Evolutionary conservation across 805 yeast genomes (phyloP).

Genomic region (Schizosaccharomyces osmophilus): DNA sequence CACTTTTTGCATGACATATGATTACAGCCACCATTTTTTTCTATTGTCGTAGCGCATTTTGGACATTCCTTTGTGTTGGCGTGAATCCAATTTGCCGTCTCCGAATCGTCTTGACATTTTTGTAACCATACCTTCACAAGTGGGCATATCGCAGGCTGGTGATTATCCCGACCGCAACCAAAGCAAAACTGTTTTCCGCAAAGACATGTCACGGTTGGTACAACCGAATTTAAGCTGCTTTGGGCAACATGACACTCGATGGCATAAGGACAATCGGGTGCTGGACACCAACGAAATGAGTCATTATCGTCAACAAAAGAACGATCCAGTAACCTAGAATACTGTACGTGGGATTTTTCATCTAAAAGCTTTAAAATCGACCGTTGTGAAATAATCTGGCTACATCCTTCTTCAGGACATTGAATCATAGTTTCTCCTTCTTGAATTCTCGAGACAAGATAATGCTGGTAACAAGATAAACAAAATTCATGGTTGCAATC

Average conservation of each 20-base stretch:
- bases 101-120: slow-evolving; percentile 68
- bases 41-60: slow-evolving; percentile 52
- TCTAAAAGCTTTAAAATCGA: neutral
- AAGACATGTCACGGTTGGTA: slow-evolving; percentile 50
- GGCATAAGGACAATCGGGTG: slow-evolving; percentile 47
- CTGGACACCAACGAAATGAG: slow-evolving; percentile 54
- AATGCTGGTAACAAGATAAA: slow-evolving; percentile 37
- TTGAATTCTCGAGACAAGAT: slow-evolving; percentile 22
- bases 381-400: neutral
- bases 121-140: slow-evolving; percentile 46
- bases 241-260: slow-evolving; percentile 19
- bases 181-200: slow-evolving; percentile 55
- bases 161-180: slow-evolving; percentile 49
- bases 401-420: slow-evolving; percentile 33
- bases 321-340: slow-evolving; percentile 11
- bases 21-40: slow-evolving; percentile 90
- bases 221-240: slow-evolving; percentile 10
- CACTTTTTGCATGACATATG: slow-evolving; percentile 82
- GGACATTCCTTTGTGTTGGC: slow-evolving; percentile 75
- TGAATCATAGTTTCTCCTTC: slow-evolving; percentile 16
- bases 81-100: slow-evolving; percentile 66
- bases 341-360: slow-evolving; percentile 2
- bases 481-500: slow-evolving; percentile 57
- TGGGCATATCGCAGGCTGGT: slow-evolving; percentile 63
- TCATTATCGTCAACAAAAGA: slow-evolving; percentile 28